Conservation (phyloP, 208 protist species). For the Leishmania mexicana region DNA sequence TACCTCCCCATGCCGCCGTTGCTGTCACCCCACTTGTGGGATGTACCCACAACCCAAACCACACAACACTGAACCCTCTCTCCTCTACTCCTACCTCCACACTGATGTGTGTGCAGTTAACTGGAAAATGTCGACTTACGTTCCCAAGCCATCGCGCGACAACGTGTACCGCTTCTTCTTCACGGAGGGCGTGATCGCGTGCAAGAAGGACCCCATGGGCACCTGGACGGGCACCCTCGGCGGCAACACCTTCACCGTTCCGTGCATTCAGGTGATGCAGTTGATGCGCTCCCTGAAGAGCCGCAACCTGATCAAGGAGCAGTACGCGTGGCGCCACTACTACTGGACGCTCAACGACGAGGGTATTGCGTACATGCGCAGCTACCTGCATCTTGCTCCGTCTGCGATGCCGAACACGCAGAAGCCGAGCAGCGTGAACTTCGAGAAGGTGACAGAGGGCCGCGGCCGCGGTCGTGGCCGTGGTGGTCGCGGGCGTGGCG, state of each 20-base stretch:
- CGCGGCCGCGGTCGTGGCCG: conserved; percentile 47
- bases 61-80: too few relatives aligned
- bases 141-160: conserved; percentile 80
- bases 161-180: conserved; percentile 94
- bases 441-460: conserved; percentile 58
- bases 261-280: conserved; percentile 88
- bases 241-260: conserved; percentile 77
- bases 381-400: conserved; percentile 91
- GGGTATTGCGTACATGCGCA: conserved; percentile 93
- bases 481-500: conserved; percentile 53
- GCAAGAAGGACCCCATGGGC: conserved; percentile 91
- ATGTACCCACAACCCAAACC: too few relatives aligned
- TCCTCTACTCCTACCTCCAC: too few relatives aligned
- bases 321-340: conserved; percentile 93
- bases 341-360: conserved; percentile 95
- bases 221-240: conserved; percentile 84
- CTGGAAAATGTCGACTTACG: conserved; percentile 40
- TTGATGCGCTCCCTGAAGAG: conserved; percentile 92
- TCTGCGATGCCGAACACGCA: conserved; percentile 92
- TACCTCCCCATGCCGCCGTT: too few relatives aligned
- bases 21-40: too few relatives aligned
- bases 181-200: conserved; percentile 89
- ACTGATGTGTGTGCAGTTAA: too few relatives aligned
- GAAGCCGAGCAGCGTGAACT: conserved; percentile 65
- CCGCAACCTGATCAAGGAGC: conserved; percentile 92